Evolutionary conservation across 108 stramenopile genomes (phyloP), one percentile per base, ranked within the genome.

Genomic region (Nitzschia palea): DNA sequence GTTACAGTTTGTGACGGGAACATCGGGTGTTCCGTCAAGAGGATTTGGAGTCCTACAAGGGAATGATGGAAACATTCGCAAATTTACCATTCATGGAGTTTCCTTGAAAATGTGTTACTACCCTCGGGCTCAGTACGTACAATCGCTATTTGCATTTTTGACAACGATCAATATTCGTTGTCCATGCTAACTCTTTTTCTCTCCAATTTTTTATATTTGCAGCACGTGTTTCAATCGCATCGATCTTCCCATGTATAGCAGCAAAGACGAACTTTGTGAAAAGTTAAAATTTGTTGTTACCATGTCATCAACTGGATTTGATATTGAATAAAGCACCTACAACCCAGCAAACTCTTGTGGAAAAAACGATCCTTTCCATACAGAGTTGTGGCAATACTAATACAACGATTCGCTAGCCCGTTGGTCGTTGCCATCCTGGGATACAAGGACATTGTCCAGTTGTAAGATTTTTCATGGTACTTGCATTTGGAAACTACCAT

Each of bases 1-100:
- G 63, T 71, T 99, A 43, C 96, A 97, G 73, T 99, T 96, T 77
- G 98, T 96, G n/a, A 98, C 98, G n/a, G 95, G 93, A 27, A 96
- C 95, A 44, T 87, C 84, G 1, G 90, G 93, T 35, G 97, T 99
- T 5, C 98, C 98, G 0, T 74, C 95, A 23, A 80, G 89, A 65
- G 98, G 98, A 6, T 99, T 99, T 74, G 67, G 83, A 22, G 80
- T 82, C 3, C 77, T 99, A 22, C 97, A 97, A 71, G 96, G 95
- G 18, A 96, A 93, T 80, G 93, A 96, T 55, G 97, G 97, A 23
- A 89, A 87, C 62, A 78, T 95, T 35, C 85, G 94, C 62, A 86
- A 85, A 55, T 99, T 99, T 79, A 95, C 86, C 25, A 91, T 99
- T 71, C 93, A 97, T 69, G 86, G 89, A 18, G 84, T 95, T 5